Percentiles rank a stretch among this genome's conserved stretches.
Evolutionary conservation across 1,284 basidiomycete species (phyloP).

Genomic region (Boletus sp.): DNA sequence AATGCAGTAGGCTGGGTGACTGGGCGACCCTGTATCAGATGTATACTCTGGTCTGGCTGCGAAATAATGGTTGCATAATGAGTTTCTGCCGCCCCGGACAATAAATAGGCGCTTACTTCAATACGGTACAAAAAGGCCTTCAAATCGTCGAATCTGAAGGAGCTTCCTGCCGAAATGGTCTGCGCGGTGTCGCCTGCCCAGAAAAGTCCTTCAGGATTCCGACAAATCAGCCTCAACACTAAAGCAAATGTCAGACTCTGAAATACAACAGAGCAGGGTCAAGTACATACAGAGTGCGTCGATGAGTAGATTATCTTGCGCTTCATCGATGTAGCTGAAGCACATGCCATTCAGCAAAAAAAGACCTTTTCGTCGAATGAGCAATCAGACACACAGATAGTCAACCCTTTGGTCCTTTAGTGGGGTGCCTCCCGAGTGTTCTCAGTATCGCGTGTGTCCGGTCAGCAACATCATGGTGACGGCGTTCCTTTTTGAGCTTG

Average conservation of each 20-base stretch:
- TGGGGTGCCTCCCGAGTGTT: conserved; percentile 30
- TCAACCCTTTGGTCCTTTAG: conserved; percentile 49
- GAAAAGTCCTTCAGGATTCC: conserved; percentile 65
- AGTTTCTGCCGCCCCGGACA: too few relatives aligned
- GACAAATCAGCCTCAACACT: conserved; percentile 63
- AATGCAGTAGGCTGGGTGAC: conserved; percentile 47
- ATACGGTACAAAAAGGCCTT: conserved; percentile 62
- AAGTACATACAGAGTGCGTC: conserved; percentile 54
- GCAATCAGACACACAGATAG: conserved; percentile 47
- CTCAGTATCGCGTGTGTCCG: conserved; percentile 58
- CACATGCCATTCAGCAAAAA: conserved; percentile 1
- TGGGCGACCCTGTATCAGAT: conserved; percentile 6
- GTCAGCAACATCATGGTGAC: conserved; percentile 64
- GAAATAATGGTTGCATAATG: too few relatives aligned
- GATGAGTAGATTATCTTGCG: conserved; percentile 68
- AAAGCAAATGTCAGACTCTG: neutral
- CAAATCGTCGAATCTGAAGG: conserved; percentile 70
- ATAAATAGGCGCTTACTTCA: conserved; percentile 41
- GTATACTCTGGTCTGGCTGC: too few relatives aligned
- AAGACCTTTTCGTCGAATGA: neutral
- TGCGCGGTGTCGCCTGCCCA: conserved; percentile 82
- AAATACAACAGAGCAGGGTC: neutral
- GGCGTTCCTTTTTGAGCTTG: conserved; percentile 42
- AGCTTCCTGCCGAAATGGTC: conserved; percentile 69
- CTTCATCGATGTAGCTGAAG: conserved; percentile 68